A percentile compares a stretch with the other conserved stretches of the same genome.
These are phyloP conservation scores for Verticillium longisporum DNA, from an alignment of 2,329 filamentous ascomycete genomes.

Conservation along the genomic window DNA sequence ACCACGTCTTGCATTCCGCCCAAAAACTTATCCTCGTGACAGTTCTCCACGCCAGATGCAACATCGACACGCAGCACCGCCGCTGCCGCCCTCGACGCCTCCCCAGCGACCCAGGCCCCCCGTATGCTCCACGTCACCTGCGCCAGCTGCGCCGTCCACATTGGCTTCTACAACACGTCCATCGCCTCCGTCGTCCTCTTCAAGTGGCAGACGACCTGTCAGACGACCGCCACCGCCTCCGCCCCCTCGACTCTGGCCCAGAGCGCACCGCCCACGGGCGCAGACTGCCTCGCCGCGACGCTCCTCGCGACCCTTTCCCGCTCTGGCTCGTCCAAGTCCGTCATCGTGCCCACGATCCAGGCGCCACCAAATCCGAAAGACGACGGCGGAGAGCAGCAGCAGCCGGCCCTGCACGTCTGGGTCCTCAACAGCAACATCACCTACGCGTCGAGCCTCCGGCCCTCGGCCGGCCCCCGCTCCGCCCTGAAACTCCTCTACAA, in stretches of 20 bases:
- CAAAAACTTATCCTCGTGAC: neutral
- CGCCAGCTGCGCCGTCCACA: slow-evolving; percentile 32
- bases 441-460: slow-evolving; percentile 36
- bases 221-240: too few species aligned
- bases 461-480: slow-evolving; percentile 15
- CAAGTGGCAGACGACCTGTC: slow-evolving; percentile 52
- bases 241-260: too few species aligned
- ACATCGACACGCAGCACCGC: slow-evolving; percentile 7
- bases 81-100: slow-evolving; percentile 18
- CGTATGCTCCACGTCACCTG: slow-evolving; percentile 37
- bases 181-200: slow-evolving; percentile 42
- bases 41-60: neutral
- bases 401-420: slow-evolving; percentile 38
- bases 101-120: slow-evolving; percentile 1
- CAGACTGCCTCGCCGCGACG: slow-evolving; percentile 46
- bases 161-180: slow-evolving; percentile 41
- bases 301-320: slow-evolving; percentile 46
- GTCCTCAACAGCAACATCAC: slow-evolving; percentile 48
- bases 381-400: neutral
- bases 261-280: slow-evolving; percentile 27
- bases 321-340: slow-evolving; percentile 51
- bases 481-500: slow-evolving; percentile 50
- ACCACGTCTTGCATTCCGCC: neutral
- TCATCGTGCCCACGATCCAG: slow-evolving; percentile 34
- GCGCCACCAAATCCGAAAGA: neutral